phyloP scores from a whole-genome alignment of 345 rosid genomes.

The Cardamine chenopodiifolia region DNA sequence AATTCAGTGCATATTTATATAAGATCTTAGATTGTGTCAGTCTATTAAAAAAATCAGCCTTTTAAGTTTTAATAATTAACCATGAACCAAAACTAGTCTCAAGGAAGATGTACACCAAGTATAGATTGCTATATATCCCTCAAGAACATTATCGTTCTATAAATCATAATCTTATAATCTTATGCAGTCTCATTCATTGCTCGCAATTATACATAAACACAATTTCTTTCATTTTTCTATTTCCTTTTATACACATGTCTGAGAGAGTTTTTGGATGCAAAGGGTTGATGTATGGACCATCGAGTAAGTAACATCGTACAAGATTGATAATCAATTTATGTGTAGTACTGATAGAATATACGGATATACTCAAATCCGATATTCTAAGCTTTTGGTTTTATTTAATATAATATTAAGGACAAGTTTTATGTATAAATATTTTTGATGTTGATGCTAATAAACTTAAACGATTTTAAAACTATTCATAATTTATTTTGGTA shows the following conservation, averaged over 20 bases:
- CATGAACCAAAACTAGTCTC: not conserved
- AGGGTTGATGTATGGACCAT: not conserved
- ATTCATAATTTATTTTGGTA: too few relatives aligned
- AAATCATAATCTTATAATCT: not conserved
- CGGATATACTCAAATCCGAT: too few relatives aligned
- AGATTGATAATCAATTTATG: slow-evolving; percentile 3
- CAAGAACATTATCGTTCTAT: not conserved
- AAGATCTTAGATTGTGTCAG: not conserved
- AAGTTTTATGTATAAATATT: too few relatives aligned
- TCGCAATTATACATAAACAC: not conserved
- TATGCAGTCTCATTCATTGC: too few relatives aligned
- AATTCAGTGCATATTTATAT: not conserved
- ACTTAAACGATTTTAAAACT: too few relatives aligned
- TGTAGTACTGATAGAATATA: too few relatives aligned
- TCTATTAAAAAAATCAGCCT: not conserved
- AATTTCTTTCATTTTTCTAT: not conserved
- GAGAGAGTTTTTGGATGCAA: not conserved
- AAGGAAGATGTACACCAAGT: not conserved
- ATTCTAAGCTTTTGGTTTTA: too few relatives aligned
- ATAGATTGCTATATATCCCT: not conserved
- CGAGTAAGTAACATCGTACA: slow-evolving; percentile 6
- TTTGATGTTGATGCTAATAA: too few relatives aligned
- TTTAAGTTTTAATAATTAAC: not conserved
- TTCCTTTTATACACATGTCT: not conserved
- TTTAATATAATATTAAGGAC: too few relatives aligned